A percentile compares a stretch with the other conserved stretches of the same genome.
Evolutionary conservation across 257 asterid species (phyloP).

Genomic region (Ballota nigra): DNA sequence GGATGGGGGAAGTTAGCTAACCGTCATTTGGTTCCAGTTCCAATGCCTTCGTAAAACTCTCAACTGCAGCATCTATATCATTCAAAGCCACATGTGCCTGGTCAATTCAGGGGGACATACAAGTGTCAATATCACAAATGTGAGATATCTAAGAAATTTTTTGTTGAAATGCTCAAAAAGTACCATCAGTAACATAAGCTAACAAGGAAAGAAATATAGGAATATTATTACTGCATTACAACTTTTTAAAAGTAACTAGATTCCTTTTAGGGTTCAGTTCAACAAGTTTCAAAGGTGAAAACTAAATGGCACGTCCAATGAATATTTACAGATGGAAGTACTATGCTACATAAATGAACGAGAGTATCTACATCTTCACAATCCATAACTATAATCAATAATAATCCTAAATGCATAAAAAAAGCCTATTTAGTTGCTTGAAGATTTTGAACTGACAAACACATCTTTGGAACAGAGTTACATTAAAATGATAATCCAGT

Average conservation of each 20-base stretch:
- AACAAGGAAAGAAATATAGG: background rate
- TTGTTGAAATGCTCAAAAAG: background rate
- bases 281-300: background rate
- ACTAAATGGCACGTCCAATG: background rate
- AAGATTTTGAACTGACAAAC: background rate
- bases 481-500: no score
- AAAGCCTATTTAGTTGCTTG: no score
- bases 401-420: background rate
- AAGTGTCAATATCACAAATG: conserved; percentile 22
- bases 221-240: background rate
- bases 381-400: background rate
- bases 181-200: background rate
- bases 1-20: no score
- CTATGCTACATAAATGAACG: background rate
- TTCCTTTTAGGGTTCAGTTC: background rate
- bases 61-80: conserved; percentile 88
- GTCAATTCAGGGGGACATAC: background rate
- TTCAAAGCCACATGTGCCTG: conserved; percentile 95
- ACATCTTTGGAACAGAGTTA: no score
- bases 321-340: background rate
- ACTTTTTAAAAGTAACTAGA: no score
- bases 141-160: conserved; percentile 1
- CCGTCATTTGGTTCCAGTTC: conserved; percentile 97
- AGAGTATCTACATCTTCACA: background rate
- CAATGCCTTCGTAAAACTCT: conserved; percentile 80